Evolutionary conservation across 1,139 yeast species (phyloP).

Genomic region (Kodamaea ohmeri): DNA sequence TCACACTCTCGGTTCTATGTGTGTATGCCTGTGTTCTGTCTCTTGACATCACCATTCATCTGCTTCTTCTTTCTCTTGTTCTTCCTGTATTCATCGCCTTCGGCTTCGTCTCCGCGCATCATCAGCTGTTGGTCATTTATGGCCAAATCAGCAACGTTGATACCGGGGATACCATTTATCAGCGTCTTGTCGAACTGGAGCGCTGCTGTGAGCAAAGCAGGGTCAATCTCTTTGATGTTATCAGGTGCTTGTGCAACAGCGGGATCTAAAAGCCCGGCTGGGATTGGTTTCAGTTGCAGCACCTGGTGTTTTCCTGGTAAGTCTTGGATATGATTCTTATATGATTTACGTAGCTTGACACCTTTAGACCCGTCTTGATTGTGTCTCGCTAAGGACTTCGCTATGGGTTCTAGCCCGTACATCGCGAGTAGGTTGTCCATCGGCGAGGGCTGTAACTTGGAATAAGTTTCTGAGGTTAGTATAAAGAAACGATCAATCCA

Average conservation of each 20-base stretch:
- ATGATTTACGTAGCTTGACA: conserved; percentile 86
- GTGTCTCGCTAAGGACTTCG: conserved; percentile 80
- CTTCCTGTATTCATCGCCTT: conserved; percentile 34
- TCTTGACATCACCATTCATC: conserved; percentile 33
- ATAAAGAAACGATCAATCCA: conserved; percentile 17
- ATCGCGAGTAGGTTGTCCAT: conserved; percentile 64
- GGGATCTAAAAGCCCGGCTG: conserved; percentile 54
- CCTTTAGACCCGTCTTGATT: conserved; percentile 89
- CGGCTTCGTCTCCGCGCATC: conserved; percentile 45
- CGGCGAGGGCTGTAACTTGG: conserved; percentile 63
- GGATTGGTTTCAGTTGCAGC: conserved; percentile 53
- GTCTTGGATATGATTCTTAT: conserved; percentile 86
- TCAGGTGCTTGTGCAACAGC: conserved; percentile 38
- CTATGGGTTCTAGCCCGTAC: conserved; percentile 66
- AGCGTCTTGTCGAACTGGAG: conserved; percentile 68
- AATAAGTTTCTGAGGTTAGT: conserved; percentile 30
- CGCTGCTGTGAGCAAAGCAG: conserved; percentile 47
- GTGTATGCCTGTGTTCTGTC: conserved; percentile 41
- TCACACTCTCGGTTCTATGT: too few species aligned
- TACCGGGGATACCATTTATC: conserved; percentile 74
- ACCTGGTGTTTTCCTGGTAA: conserved; percentile 77
- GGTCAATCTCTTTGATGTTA: conserved; percentile 49
- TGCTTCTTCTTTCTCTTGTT: conserved; percentile 35
- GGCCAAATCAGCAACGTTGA: conserved; percentile 67
- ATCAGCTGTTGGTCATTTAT: conserved; percentile 51